Conservation (phyloP, 495 filamentous ascomycete genomes). For the Hypoxylon crocopeplum region DNA sequence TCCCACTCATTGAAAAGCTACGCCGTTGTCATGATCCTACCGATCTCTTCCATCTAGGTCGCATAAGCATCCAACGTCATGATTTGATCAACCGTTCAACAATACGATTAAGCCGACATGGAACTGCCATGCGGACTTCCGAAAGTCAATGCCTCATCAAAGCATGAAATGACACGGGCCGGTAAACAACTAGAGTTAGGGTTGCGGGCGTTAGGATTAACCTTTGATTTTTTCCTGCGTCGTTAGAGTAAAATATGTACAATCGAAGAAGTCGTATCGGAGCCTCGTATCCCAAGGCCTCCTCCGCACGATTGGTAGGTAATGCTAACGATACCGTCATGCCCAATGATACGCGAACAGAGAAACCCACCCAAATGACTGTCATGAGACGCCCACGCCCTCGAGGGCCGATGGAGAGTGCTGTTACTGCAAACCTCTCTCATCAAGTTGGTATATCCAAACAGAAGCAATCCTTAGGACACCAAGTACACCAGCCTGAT, state of each 20-base stretch:
- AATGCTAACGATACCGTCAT: slow-evolving; percentile 6
- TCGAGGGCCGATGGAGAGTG: slow-evolving; percentile 11
- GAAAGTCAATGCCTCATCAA: not conserved
- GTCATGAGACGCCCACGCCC: slow-evolving; percentile 26
- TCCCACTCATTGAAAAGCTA: slow-evolving; percentile 1
- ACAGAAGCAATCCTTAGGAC: slow-evolving; percentile 8
- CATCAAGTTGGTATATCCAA: slow-evolving; percentile 30
- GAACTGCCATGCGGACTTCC: not conserved
- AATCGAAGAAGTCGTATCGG: slow-evolving; percentile 14
- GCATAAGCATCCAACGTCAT: slow-evolving; percentile 3
- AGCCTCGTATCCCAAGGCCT: slow-evolving; percentile 14
- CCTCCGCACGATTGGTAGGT: slow-evolving; percentile 1
- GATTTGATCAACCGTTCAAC: not conserved
- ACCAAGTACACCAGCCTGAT: slow-evolving; percentile 18
- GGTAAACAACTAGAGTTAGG: not conserved
- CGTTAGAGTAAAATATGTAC: slow-evolving; percentile 35
- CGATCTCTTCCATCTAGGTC: not conserved
- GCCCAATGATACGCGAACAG: slow-evolving; percentile 13
- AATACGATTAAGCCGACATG: not conserved
- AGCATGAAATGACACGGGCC: not conserved
- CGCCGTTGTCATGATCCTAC: not conserved
- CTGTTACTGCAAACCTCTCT: not conserved
- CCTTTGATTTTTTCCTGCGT: slow-evolving; percentile 6
- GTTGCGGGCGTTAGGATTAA: slow-evolving; percentile 1
- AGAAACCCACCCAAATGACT: slow-evolving; percentile 12